Percentiles rank a stretch among this genome's conserved stretches.
Conservation (phyloP, 75 land plant species). For the Pinus albicaulis region DNA sequence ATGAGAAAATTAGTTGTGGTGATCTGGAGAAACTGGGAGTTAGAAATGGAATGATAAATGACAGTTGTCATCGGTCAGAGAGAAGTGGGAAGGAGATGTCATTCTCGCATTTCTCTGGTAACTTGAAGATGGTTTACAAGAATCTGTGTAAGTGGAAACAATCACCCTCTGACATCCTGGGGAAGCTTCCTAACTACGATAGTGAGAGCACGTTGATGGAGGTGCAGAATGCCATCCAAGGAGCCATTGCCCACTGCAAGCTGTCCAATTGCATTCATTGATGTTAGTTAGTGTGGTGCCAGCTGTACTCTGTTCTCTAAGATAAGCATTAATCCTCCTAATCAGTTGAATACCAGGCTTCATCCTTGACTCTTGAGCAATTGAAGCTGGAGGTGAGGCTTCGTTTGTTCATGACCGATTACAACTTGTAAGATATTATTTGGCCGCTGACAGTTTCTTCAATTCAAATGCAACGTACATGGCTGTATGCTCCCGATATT, state of each 20-base stretch:
- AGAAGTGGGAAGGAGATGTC: background rate
- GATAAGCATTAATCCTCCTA: no score
- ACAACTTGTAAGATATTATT: no score
- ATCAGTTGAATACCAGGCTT: no score
- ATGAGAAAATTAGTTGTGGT: conserved; percentile 28
- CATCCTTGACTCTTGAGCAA: no score
- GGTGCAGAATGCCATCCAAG: conserved; percentile 31
- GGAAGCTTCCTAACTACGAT: background rate
- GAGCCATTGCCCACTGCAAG: conserved; percentile 42
- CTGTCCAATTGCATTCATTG: conserved; percentile 12
- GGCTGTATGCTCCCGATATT: no score
- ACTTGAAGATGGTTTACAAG: conserved; percentile 8
- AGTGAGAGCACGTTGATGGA: conserved; percentile 19
- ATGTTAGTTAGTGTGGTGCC: background rate
- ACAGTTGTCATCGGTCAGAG: background rate
- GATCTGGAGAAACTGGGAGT: conserved; percentile 11
- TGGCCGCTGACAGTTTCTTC: no score
- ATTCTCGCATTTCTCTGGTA: background rate
- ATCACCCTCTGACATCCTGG: background rate
- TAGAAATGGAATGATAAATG: background rate
- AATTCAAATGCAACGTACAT: no score
- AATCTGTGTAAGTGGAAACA: background rate
- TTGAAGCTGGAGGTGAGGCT: no score
- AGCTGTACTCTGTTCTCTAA: no score
- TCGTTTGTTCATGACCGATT: no score